phyloP scores from a whole-genome alignment of 2,329 filamentous ascomycete species.

The Colletotrichum tropicale region DNA sequence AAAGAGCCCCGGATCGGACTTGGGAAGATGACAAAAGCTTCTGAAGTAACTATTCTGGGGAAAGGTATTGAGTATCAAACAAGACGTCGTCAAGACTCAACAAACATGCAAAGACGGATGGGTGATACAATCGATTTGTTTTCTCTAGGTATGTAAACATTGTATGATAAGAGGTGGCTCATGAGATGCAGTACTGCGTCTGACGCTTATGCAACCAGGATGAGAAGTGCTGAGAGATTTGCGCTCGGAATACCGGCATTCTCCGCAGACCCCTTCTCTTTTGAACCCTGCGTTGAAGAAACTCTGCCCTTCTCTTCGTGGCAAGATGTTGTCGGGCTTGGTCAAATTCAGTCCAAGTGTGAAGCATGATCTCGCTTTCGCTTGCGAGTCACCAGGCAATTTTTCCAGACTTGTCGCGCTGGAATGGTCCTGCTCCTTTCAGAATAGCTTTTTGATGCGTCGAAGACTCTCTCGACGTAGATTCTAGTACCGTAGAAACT shows the following conservation, averaged over 20 bases:
- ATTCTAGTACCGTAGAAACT: no score
- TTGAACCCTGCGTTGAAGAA: neutral
- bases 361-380: accelerated
- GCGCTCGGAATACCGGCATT: neutral
- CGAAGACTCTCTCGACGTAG: neutral
- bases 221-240: neutral
- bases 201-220: neutral
- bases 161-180: accelerated
- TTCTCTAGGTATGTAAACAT: neutral
- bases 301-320: neutral
- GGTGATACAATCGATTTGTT: neutral
- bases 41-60: no score
- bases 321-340: accelerated
- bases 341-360: accelerated
- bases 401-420: neutral
- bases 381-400: neutral
- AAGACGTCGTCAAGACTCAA: neutral
- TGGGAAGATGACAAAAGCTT: no score
- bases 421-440: neutral
- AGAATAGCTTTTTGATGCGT: neutral
- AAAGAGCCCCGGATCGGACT: no score
- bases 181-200: neutral
- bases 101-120: neutral
- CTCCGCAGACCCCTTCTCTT: neutral
- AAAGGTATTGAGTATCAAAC: accelerated